Base-by-base conservation (phyloP, 1,284 basidiomycete species). In the Clitocybe nebularis region DNA sequence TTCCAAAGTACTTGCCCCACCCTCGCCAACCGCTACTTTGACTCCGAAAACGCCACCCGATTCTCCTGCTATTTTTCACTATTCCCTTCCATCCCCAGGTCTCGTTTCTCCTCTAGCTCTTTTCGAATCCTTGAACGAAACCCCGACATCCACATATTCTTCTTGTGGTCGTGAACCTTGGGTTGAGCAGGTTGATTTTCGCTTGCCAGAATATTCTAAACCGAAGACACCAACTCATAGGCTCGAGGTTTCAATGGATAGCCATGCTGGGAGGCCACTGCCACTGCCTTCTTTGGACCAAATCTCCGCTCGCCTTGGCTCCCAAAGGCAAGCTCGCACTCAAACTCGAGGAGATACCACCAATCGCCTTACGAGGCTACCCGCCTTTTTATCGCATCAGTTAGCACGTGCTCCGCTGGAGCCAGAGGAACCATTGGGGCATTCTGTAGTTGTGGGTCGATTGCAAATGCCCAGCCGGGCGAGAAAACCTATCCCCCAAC, bases 151-250 rank as follows among this genome's bases (percentile, higher is more conserved):
- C 34, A 51, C 52, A 19, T 44, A 52, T 28, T 38, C 55, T 37
- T 44, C 52, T 7, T 48, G 52, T 14, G 46, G 52, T 23, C 59
- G 68, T 39, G 58, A 69, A 39, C 69, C 68, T 7, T 81, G 79
- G 77, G 71, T 83, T 29, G 83, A 84, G 56, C 77, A 80, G 56
- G 79, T 81, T 22, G 81, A 84, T 55, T 83, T 79, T 61, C 71
- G 71, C 42, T 55, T 71, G 14, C 63, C 67, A 40, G 50, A 57
- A 47, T 51, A 59, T 33, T 42, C 47, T 28, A 53, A 60, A 51
- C 49, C 55, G 30, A 56, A 59, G 47, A 46, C 53, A 48, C 43
- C 49, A 43, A 34, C 45, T 23, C 19, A 36, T 20, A 42, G 24
- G 30, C 16, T 4, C 10, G n/a, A 35, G 3, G n/a, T n/a, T 14